Evolutionary conservation across 495 filamentous ascomycete genomes (phyloP), one percentile per base, ranked within the genome.

Genomic region (Aspergillus conjunctus): DNA sequence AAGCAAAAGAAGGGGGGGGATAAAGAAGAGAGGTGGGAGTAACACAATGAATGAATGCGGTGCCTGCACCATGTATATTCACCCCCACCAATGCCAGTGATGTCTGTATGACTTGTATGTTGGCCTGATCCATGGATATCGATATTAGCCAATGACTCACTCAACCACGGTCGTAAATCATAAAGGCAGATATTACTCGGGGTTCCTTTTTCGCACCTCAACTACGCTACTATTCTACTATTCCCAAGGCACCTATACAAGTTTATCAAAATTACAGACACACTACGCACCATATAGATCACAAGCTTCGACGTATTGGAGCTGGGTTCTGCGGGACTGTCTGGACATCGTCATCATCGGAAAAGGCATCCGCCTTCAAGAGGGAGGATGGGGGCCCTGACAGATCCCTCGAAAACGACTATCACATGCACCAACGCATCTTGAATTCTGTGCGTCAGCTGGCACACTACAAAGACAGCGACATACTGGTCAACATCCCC

Each of bases 371-470:
- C 2, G 69, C 68, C 21, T 65, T 65, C 69, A 73, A 79, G 66
- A 60, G 73, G 37, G 75, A 74, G 66, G 73, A 75, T 60, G 73
- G 73, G 17, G 67, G 73, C 0, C 68, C 72, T 4, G 56, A 54
- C 7, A 54, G 73, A 56, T 77, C 71, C 1, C 63, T 77, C 1
- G 39, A 17, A 4, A 75, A 77, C 46, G 75, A 79, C 57, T 75
- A 63, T 26, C 18, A 60, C 9, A 77, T 74, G 68, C 76, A 77
- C 26, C 54, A 62, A 11, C 61, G 48, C 20, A 55, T 68, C 6
- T 44, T 68, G 6, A 12, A 60, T 4, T 64, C 58, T 39, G 41
- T 70, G 10, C 32, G 18, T 10, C 17, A 30, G 31, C 18, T 61
- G 1, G 49, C 44, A 6, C 15, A 21, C 4, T 44, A n/a, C 10